These are phyloP conservation scores for Sanchytrium tribonematis DNA, from an alignment of 371 early-diverging fungal genomes.

Conservation along the genomic window DNA sequence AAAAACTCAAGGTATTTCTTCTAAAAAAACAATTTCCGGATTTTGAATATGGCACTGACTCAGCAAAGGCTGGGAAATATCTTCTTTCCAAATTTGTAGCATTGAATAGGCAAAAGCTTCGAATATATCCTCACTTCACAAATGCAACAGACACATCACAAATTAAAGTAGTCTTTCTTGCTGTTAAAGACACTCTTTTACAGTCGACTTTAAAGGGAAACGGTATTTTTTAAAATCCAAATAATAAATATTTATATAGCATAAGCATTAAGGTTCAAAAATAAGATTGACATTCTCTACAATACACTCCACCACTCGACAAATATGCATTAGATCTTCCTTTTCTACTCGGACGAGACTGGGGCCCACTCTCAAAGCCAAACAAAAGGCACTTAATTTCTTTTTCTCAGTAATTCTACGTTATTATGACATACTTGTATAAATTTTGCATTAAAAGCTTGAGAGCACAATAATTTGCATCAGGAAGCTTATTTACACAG, in stretches of 20 bases:
- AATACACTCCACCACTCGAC: not conserved
- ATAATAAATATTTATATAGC: not conserved
- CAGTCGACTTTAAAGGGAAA: not conserved
- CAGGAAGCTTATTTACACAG: conserved; percentile 33
- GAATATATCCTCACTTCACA: conserved; percentile 1
- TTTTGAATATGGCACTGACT: not conserved
- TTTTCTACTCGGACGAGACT: not conserved
- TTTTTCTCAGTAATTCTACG: not conserved
- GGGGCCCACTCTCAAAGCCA: not conserved
- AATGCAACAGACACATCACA: not conserved
- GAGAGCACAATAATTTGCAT: conserved; percentile 43
- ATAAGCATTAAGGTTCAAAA: not conserved
- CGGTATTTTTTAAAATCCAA: not conserved
- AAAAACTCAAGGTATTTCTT: not conserved
- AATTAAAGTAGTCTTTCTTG: conserved; percentile 1
- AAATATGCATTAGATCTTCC: not conserved
- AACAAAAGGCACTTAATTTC: not conserved
- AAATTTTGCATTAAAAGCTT: conserved; percentile 22
- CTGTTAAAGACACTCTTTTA: not conserved
- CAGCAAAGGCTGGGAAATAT: not conserved
- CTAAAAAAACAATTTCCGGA: not conserved
- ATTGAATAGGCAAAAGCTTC: not conserved
- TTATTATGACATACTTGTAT: not conserved
- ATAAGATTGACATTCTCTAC: not conserved
- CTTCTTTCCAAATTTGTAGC: not conserved